Evolutionary conservation across 2,329 filamentous ascomycete species (phyloP).

Genomic region (Ciborinia camelliae): DNA sequence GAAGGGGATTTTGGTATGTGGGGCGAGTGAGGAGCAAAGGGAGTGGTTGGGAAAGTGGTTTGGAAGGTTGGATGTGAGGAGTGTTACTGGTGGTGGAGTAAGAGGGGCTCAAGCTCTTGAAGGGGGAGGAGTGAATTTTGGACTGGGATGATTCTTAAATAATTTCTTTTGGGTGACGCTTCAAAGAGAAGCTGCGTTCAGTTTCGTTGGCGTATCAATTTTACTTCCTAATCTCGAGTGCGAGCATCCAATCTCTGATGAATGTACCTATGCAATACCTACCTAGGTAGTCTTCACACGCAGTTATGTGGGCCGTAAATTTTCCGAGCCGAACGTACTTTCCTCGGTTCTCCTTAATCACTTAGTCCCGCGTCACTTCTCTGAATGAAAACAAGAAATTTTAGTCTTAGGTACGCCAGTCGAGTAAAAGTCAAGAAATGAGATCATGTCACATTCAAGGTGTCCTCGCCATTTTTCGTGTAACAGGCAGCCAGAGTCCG

Average conservation of each 20-base stretch:
- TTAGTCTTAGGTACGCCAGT: neutral
- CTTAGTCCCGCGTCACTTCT: neutral
- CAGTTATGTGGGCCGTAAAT: neutral
- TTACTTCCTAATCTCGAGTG: neutral
- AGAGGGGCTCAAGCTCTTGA: neutral
- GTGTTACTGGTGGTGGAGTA: neutral
- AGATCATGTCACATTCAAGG: neutral
- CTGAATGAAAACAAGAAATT: neutral
- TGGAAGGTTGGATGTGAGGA: neutral
- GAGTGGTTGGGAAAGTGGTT: slow-evolving; percentile 8
- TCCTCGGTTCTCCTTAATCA: neutral
- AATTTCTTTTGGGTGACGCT: neutral
- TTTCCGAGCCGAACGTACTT: neutral
- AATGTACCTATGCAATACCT: no score
- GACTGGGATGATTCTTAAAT: neutral
- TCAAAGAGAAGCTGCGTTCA: no score
- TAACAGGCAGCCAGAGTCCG: neutral
- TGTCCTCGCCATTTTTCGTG: neutral
- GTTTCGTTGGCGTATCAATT: neutral
- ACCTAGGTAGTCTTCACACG: neutral
- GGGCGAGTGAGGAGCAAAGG: slow-evolving; percentile 3
- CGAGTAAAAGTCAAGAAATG: neutral
- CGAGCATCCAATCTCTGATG: neutral
- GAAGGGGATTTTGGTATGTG: slow-evolving; percentile 3
- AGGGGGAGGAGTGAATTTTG: neutral